phyloP scores from a whole-genome alignment of 1,284 basidiomycete genomes.

The Lentinus polychrous region DNA sequence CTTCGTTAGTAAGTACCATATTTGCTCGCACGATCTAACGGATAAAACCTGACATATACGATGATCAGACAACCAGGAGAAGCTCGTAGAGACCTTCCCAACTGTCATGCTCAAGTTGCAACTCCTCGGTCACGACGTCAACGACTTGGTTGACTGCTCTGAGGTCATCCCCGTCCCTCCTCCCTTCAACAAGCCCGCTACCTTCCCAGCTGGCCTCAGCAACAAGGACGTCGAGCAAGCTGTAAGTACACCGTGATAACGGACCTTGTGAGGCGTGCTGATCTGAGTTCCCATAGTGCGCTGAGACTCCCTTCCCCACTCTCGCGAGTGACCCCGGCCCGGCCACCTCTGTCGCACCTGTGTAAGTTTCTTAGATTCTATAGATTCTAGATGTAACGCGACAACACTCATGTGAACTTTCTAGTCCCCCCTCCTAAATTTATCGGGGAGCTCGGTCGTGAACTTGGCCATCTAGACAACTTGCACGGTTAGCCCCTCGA shows the following conservation, averaged over 20 bases:
- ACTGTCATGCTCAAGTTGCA: conserved; percentile 26
- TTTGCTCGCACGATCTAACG: not conserved
- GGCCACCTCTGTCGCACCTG: conserved; percentile 16
- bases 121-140: conserved; percentile 21
- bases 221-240: conserved; percentile 30
- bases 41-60: no score
- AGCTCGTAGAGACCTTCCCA: conserved; percentile 26
- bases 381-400: no score
- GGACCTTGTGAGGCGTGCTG: not conserved
- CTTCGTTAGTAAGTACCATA: conserved; percentile 11
- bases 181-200: conserved; percentile 17
- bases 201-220: conserved; percentile 28
- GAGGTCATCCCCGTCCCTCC: conserved; percentile 26
- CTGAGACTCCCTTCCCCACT: conserved; percentile 11
- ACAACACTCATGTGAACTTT: no score
- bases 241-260: conserved; percentile 15
- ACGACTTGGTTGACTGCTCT: conserved; percentile 18
- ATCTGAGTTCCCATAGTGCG: conserved; percentile 7
- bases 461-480: no score
- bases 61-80: conserved; percentile 19
- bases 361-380: no score
- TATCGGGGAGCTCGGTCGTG: no score
- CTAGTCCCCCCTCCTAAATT: no score
- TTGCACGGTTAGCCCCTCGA: no score
- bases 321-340: conserved; percentile 14